These are phyloP conservation scores for Eucalyptus lansdowneana DNA, from an alignment of 345 rosid genomes.

Conservation along the genomic window DNA sequence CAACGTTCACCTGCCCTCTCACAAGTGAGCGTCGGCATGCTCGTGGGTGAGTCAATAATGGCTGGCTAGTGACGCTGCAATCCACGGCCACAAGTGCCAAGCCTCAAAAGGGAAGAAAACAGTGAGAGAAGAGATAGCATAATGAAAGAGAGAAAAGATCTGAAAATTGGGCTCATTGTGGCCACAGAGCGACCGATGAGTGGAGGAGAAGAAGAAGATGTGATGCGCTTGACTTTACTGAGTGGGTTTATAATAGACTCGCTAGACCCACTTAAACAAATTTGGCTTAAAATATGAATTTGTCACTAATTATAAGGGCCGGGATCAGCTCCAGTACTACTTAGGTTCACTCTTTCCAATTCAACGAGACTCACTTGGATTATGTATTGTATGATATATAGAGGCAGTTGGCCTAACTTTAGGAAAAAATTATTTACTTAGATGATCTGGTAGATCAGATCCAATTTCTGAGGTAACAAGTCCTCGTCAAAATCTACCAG, in stretches of 20 bases:
- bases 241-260: neutral
- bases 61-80: neutral
- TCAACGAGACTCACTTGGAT: neutral
- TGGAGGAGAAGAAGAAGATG: neutral
- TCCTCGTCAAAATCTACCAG: neutral
- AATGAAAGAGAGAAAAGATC: neutral
- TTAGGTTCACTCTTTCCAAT: neutral
- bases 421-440: neutral
- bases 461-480: neutral
- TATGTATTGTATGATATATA: neutral
- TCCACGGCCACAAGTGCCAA: neutral
- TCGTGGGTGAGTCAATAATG: neutral
- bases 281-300: neutral
- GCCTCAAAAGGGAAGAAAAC: neutral
- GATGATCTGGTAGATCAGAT: neutral
- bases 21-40: neutral
- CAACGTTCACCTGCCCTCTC: neutral
- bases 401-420: neutral
- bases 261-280: neutral
- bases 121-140: neutral
- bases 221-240: neutral
- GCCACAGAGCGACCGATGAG: neutral
- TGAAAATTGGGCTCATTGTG: neutral
- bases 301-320: neutral
- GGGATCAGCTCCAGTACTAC: neutral